These are phyloP conservation scores for Clohesyomyces aquaticus DNA, from an alignment of 495 filamentous ascomycete species.

Conservation along the genomic window DNA sequence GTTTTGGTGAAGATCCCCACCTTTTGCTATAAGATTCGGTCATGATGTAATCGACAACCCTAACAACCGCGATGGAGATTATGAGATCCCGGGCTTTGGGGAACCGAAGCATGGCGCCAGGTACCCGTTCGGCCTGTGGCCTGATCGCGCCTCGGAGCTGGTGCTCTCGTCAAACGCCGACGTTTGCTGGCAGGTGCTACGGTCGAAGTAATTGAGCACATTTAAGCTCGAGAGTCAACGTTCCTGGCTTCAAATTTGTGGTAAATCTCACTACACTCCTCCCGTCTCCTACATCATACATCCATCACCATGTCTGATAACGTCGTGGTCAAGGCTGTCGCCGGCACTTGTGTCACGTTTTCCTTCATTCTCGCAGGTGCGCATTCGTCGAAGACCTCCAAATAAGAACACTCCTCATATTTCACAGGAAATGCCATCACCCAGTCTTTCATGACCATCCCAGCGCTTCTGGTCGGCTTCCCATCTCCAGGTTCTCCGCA, in stretches of 20 bases:
- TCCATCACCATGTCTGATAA: constrained; percentile 37
- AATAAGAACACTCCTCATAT: constrained; percentile 1
- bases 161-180: no score
- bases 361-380: constrained; percentile 53
- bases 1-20: no score
- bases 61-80: not conserved
- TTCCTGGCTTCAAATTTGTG: no score
- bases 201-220: no score
- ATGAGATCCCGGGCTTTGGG: constrained; percentile 14
- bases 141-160: no score
- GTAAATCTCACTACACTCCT: no score
- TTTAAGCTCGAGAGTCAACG: no score
- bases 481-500: constrained; percentile 48
- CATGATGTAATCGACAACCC: constrained; percentile 23
- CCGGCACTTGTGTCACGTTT: constrained; percentile 36
- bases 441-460: constrained; percentile 57
- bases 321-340: constrained; percentile 32
- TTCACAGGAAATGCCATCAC: constrained; percentile 55
- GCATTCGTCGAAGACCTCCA: constrained; percentile 9
- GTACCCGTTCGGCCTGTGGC: not conserved
- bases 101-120: constrained; percentile 13
- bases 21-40: not conserved
- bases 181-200: no score
- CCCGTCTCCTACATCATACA: not conserved
- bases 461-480: constrained; percentile 53